Percentiles rank a stretch among this genome's conserved stretches.
phyloP scores from a whole-genome alignment of 306 rosid genomes.

The Boehmeria nivea region DNA sequence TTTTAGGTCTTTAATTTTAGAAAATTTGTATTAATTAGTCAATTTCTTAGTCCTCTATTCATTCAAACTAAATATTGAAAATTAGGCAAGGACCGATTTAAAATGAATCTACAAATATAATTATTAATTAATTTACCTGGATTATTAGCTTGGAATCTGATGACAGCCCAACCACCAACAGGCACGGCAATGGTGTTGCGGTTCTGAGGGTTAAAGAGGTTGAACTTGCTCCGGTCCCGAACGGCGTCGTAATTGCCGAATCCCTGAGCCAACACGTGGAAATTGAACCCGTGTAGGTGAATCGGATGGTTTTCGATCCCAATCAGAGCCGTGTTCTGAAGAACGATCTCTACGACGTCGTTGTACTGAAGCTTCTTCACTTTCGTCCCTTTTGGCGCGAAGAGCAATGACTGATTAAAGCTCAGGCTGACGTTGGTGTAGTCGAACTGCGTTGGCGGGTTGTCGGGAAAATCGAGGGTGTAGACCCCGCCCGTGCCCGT shows the following conservation, averaged over 20 bases:
- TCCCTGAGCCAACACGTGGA: slow-evolving; percentile 20
- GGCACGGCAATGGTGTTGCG: slow-evolving; percentile 20
- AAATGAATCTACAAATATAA: too few relatives aligned
- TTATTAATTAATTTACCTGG: slow-evolving; percentile 12
- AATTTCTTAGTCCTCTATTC: too few relatives aligned
- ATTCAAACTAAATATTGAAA: too few relatives aligned
- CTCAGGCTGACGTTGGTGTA: neutral
- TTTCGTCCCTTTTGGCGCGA: slow-evolving; percentile 10
- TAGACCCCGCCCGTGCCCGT: slow-evolving; percentile 9
- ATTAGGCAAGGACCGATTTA: too few relatives aligned
- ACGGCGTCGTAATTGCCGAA: slow-evolving; percentile 18
- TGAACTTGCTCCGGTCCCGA: slow-evolving; percentile 7
- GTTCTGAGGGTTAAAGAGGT: slow-evolving; percentile 15
- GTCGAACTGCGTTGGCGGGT: slow-evolving; percentile 10
- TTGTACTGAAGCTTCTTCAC: slow-evolving; percentile 12
- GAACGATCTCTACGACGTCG: slow-evolving; percentile 16
- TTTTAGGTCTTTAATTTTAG: too few relatives aligned
- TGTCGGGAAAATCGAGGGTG: slow-evolving; percentile 17
- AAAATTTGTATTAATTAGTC: neutral
- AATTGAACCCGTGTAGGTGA: slow-evolving; percentile 22
- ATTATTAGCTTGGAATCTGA: slow-evolving; percentile 23
- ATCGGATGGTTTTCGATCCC: slow-evolving; percentile 13
- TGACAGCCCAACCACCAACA: slow-evolving; percentile 25
- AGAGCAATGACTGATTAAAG: slow-evolving; percentile 2
- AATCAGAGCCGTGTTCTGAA: slow-evolving; percentile 18